phyloP scores from a whole-genome alignment of 208 protist genomes.

The Crithidia brevicula region DNA sequence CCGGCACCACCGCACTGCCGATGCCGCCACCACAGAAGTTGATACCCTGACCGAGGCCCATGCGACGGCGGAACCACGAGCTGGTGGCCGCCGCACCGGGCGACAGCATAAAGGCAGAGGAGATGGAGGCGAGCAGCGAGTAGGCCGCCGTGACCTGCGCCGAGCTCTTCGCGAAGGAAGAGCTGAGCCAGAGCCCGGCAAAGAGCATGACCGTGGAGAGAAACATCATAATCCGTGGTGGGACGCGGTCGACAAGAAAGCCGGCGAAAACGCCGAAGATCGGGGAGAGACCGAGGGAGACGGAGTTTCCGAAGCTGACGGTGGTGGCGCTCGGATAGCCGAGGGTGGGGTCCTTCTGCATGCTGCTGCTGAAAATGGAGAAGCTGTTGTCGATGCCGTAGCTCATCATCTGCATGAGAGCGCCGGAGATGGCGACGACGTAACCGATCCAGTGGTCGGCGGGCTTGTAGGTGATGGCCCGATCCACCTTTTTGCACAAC shows the following conservation, averaged over 20 bases:
- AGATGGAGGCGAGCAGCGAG: slow-evolving; percentile 77
- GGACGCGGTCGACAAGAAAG: slow-evolving; percentile 74
- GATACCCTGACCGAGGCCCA: slow-evolving; percentile 77
- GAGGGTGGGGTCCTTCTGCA: slow-evolving; percentile 72
- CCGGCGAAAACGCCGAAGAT: slow-evolving; percentile 77
- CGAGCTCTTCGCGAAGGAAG: slow-evolving; percentile 57
- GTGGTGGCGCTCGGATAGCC: slow-evolving; percentile 64
- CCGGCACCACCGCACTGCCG: slow-evolving; percentile 73
- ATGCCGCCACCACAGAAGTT: slow-evolving; percentile 79
- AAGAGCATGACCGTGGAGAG: slow-evolving; percentile 63
- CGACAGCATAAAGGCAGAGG: slow-evolving; percentile 77
- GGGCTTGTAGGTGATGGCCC: slow-evolving; percentile 50
- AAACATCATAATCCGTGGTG: slow-evolving; percentile 75
- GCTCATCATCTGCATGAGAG: slow-evolving; percentile 85
- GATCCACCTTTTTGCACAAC: slow-evolving; percentile 24
- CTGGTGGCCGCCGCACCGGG: slow-evolving; percentile 70
- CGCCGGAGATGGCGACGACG: slow-evolving; percentile 72
- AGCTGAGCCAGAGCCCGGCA: slow-evolving; percentile 64
- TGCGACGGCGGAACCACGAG: slow-evolving; percentile 68
- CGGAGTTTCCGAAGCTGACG: slow-evolving; percentile 82
- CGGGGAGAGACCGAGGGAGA: slow-evolving; percentile 74
- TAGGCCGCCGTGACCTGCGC: slow-evolving; percentile 73
- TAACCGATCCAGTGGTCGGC: slow-evolving; percentile 79
- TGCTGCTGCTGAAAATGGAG: slow-evolving; percentile 72
- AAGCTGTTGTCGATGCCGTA: slow-evolving; percentile 90